Base-by-base conservation (phyloP, 2,329 filamentous ascomycete genomes). In the Aspergillus sojae region DNA sequence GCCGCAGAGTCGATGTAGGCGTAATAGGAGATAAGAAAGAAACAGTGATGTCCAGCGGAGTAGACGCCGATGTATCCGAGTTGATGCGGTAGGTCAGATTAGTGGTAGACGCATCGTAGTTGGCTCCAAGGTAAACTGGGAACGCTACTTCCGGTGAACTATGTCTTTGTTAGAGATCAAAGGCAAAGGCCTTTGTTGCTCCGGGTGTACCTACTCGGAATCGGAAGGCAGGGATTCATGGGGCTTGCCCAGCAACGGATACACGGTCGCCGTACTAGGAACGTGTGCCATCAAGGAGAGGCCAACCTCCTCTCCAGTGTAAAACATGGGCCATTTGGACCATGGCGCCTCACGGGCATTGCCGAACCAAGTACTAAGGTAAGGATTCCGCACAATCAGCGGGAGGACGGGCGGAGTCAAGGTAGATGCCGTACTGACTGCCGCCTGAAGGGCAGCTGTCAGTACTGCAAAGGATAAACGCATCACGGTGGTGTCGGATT, bases 311-410 rank as follows among this genome's bases (percentile, higher is more conserved):
- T 88, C 83, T 39, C 91, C 91, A 7, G 89, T 91, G 84, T 89
- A 94, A 76, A 94, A 93, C 76, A 94, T 94, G 28, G 93, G 93
- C 93, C 93, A 96, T 78, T 87, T 86, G 60, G 88, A 85, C 92
- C 92, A 96, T 2, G 93, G 93, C 53, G 84, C 84, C 61, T 90
- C 85, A 68, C 93, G 85, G 46, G 92, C 91, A 92, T 81, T 84
- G 77, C 85, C 71, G 48, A 91, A 81, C 90, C 91, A 93, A n/a
- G 88, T 86, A 73, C 88, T 93, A 5, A 95, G 80, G 71, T 94
- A 95, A 1, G 92, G 92, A 43, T 88, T 91, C 63, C 88, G 88
- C 53, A 94, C 91, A 36, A 90, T 89, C 57, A 95, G 78, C 21
- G 92, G 91, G 45, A 91, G 84, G 1, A 91, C 86, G 12, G 90